Evolutionary conservation across 2,329 filamentous ascomycete genomes (phyloP).

Genomic region (Trichoderma pleuroti): DNA sequence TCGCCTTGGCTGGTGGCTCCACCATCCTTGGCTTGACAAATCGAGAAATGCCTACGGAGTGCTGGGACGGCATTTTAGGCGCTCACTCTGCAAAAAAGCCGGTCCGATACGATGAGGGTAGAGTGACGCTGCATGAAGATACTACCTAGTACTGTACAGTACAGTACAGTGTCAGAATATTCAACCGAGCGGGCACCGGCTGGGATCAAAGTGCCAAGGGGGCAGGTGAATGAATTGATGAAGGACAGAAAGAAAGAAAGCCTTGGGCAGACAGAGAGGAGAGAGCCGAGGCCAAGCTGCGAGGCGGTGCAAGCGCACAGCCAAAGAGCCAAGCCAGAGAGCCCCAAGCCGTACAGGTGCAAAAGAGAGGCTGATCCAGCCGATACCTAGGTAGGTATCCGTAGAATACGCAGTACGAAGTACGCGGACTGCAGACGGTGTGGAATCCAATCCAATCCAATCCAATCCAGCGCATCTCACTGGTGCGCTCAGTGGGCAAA

Average conservation of each 20-base stretch:
- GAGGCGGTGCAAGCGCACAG: constrained; percentile 12
- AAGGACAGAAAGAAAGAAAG: not conserved
- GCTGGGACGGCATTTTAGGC: not conserved
- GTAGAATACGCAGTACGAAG: not conserved
- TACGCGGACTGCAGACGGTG: not conserved
- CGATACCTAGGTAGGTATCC: no score
- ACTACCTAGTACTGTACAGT: not conserved
- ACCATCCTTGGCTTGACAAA: not conserved
- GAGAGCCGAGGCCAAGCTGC: not conserved
- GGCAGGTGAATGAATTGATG: not conserved
- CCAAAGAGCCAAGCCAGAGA: not conserved
- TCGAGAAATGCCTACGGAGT: not conserved
- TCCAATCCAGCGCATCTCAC: not conserved
- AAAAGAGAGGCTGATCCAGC: not conserved
- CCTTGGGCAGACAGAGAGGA: not conserved
- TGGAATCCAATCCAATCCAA: not conserved
- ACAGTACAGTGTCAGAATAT: no score
- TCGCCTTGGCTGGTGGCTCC: not conserved
- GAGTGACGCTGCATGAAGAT: not conserved
- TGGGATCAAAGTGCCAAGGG: not conserved
- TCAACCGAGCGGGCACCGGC: not conserved
- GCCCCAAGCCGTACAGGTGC: not conserved
- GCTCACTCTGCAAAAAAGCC: not conserved
- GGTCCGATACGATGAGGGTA: not conserved
- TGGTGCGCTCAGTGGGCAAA: not conserved